Evolutionary conservation across 2,329 filamentous ascomycete species (phyloP).

Genomic region (Thermoascus crustaceus): DNA sequence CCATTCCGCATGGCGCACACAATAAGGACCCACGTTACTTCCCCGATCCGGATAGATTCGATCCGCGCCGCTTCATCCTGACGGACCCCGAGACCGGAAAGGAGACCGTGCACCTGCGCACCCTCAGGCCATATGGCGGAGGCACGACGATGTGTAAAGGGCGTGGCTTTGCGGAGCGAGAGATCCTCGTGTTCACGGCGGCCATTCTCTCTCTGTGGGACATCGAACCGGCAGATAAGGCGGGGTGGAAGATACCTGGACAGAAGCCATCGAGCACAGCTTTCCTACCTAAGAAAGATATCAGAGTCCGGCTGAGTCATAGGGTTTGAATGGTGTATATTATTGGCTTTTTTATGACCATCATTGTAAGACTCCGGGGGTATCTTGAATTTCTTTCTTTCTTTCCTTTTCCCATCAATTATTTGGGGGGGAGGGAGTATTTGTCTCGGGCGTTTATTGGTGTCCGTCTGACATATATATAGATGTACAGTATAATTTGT

Average conservation of each 20-base stretch:
- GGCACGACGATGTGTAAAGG: slow-evolving; percentile 45
- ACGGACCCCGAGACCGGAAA: slow-evolving; percentile 26
- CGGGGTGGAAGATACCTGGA: slow-evolving; percentile 45
- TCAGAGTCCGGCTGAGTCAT: slow-evolving; percentile 47
- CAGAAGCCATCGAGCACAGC: slow-evolving; percentile 42
- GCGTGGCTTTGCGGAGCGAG: slow-evolving; percentile 42
- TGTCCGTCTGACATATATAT: no score
- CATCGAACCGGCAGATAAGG: slow-evolving; percentile 39
- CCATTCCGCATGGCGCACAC: slow-evolving; percentile 38
- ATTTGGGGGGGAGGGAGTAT: no score
- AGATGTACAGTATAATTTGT: no score
- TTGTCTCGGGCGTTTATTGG: no score
- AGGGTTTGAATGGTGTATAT: slow-evolving; percentile 18
- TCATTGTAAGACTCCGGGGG: not conserved
- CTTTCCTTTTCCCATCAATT: no score
- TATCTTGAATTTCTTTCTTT: no score
- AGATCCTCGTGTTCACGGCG: slow-evolving; percentile 44
- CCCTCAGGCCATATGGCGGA: slow-evolving; percentile 42
- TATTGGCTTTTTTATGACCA: not conserved
- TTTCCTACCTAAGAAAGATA: slow-evolving; percentile 44
- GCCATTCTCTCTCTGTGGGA: slow-evolving; percentile 50
- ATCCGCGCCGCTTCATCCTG: slow-evolving; percentile 41
- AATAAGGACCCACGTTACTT: slow-evolving; percentile 36
- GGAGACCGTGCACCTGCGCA: slow-evolving; percentile 30
- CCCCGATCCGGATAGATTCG: slow-evolving; percentile 34